Evolutionary conservation across 768 basidiomycete genomes (phyloP).

Genomic region (Nidularia sp.): DNA sequence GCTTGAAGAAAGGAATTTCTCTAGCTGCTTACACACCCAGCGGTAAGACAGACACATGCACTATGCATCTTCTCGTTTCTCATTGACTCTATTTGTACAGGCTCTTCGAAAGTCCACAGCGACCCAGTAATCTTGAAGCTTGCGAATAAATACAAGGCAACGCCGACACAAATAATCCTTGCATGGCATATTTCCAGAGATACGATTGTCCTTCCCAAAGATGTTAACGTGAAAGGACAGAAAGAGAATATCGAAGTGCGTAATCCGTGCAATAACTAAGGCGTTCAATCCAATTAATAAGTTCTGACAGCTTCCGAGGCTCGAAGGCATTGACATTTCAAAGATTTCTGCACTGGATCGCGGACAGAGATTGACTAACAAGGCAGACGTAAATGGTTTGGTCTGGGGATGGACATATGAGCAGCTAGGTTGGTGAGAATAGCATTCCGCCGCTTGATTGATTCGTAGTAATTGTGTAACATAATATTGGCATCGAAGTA

Average conservation of each 20-base stretch:
- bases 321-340: background rate
- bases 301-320: background rate
- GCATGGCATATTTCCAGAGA: conserved; percentile 42
- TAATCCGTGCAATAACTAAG: background rate
- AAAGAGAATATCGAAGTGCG: conserved; percentile 39
- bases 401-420: background rate
- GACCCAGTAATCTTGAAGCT: conserved; percentile 34
- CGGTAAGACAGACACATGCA: conserved; percentile 12
- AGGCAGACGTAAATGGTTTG: background rate
- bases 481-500: no score
- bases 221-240: conserved; percentile 32
- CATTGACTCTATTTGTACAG: conserved; percentile 10
- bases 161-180: conserved; percentile 36
- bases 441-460: no score
- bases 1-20: conserved; percentile 35
- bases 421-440: background rate
- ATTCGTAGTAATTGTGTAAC: no score
- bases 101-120: conserved; percentile 29
- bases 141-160: conserved; percentile 34
- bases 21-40: conserved; percentile 39
- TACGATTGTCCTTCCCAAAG: conserved; percentile 34
- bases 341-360: background rate
- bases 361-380: background rate
- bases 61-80: background rate
- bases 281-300: background rate